These are phyloP conservation scores for Colletotrichum ledebouriae DNA, from an alignment of 2,329 filamentous ascomycete species.

Conservation along the genomic window DNA sequence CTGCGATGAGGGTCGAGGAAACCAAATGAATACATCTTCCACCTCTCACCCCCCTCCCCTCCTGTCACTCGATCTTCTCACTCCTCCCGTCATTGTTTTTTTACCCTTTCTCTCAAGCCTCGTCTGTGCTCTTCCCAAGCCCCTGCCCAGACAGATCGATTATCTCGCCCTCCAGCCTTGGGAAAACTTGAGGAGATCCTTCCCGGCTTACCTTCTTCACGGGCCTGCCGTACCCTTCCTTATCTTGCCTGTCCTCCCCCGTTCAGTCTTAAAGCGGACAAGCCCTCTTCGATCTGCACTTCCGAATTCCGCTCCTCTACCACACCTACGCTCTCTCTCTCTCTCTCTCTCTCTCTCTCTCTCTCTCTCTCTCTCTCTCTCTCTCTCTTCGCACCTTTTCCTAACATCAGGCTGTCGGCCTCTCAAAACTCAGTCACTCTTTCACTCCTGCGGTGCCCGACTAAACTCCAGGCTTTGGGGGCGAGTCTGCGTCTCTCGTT, in stretches of 20 bases:
- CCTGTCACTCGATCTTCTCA: constrained; percentile 28
- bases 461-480: not conserved
- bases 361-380: constrained; percentile 18
- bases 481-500: constrained; percentile 25
- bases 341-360: too few species aligned
- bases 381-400: constrained; percentile 39
- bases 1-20: constrained; percentile 33
- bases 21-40: constrained; percentile 41
- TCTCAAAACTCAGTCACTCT: constrained; percentile 43
- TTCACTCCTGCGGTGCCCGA: constrained; percentile 23
- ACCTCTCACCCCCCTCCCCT: constrained; percentile 39
- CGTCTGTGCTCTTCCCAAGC: constrained; percentile 41
- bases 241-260: constrained; percentile 40
- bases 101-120: constrained; percentile 38
- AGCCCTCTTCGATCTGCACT: constrained; percentile 44
- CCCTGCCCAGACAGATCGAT: constrained; percentile 43
- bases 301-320: constrained; percentile 44
- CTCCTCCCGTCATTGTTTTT: constrained; percentile 38
- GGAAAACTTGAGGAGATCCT: constrained; percentile 33
- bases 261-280: constrained; percentile 48
- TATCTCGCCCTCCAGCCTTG: constrained; percentile 40
- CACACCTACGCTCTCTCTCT: constrained; percentile 45
- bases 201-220: constrained; percentile 41
- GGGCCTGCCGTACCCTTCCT: constrained; percentile 37
- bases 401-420: constrained; percentile 41